These are phyloP conservation scores for Eucalyptus erythrocorys DNA, from an alignment of 345 rosid species.

Conservation along the genomic window DNA sequence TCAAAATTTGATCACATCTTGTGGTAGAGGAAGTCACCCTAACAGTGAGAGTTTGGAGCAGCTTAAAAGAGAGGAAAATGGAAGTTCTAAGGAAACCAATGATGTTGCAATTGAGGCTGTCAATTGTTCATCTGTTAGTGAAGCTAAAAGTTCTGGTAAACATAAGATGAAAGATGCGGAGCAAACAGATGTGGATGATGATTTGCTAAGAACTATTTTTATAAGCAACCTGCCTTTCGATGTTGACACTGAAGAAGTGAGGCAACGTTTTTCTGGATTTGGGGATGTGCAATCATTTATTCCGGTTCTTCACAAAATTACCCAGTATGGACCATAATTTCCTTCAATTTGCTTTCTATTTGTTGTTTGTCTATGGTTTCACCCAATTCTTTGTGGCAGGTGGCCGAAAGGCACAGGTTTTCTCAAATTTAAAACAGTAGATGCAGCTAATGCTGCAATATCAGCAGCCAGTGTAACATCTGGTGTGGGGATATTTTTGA, in stretches of 20 bases:
- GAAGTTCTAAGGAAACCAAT: constrained; percentile 6
- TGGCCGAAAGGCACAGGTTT: constrained; percentile 89
- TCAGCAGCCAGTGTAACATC: constrained; percentile 54
- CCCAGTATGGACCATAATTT: constrained; percentile 42
- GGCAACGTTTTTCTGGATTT: constrained; percentile 58
- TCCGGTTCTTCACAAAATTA: constrained; percentile 77
- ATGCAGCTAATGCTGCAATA: constrained; percentile 62
- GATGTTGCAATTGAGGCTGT: constrained; percentile 12
- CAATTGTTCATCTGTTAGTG: constrained; percentile 8
- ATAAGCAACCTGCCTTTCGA: constrained; percentile 87
- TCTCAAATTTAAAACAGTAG: constrained; percentile 68
- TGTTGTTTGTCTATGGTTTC: neutral
- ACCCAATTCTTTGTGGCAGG: constrained; percentile 31
- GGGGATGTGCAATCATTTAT: constrained; percentile 65
- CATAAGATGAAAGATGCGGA: constrained; percentile 13
- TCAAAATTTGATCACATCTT: constrained; percentile 36
- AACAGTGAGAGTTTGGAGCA: constrained; percentile 12
- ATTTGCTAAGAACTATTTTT: constrained; percentile 63
- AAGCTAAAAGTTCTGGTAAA: constrained; percentile 24
- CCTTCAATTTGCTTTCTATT: neutral
- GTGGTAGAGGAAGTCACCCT: constrained; percentile 25
- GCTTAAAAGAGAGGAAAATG: constrained; percentile 7
- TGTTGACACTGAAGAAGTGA: constrained; percentile 53
- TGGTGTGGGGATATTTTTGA: constrained; percentile 65
- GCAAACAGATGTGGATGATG: constrained; percentile 36